Percentiles rank a stretch among this genome's conserved stretches.
These are phyloP conservation scores for Acaromyces ingoldii DNA, from an alignment of 1,284 basidiomycete genomes.

Conservation along the genomic window DNA sequence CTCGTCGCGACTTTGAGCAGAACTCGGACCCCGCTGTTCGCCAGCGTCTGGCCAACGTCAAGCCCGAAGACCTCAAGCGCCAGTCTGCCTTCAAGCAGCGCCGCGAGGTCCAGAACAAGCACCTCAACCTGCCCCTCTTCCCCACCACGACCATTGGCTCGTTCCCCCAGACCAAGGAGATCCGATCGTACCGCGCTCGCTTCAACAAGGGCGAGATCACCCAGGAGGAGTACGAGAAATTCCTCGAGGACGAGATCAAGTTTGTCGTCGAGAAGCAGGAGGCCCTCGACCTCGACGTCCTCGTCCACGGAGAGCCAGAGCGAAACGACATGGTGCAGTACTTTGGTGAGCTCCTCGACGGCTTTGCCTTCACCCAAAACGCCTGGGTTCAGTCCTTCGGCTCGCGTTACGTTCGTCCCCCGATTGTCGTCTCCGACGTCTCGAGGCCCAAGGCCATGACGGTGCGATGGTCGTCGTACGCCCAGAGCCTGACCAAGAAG, in stretches of 20 bases:
- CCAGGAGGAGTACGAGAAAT: conserved; percentile 84
- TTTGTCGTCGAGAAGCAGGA: conserved; percentile 93
- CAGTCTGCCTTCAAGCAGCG: conserved; percentile 84
- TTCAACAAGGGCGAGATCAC: conserved; percentile 87
- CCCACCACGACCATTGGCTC: conserved; percentile 98
- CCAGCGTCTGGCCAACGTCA: conserved; percentile 89
- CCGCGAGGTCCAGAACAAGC: conserved; percentile 81
- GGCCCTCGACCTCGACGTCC: conserved; percentile 87
- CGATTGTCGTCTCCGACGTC: conserved; percentile 97
- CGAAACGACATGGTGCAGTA: conserved; percentile 99
- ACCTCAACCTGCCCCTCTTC: conserved; percentile 90
- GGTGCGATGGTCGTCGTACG: conserved; percentile 93
- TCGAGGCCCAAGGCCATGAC: conserved; percentile 90
- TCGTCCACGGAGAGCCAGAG: conserved; percentile 99
- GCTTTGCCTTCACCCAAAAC: conserved; percentile 97
- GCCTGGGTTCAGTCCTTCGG: conserved; percentile 97
- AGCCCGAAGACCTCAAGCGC: conserved; percentile 79
- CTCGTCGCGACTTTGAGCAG: conserved; percentile 91
- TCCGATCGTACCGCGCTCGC: conserved; percentile 54
- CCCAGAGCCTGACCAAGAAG: conserved; percentile 85
- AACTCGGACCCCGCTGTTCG: conserved; percentile 92
- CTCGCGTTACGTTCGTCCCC: conserved; percentile 90
- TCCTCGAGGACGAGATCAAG: conserved; percentile 98
- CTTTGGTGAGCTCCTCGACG: conserved; percentile 93
- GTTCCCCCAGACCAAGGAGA: conserved; percentile 96